phyloP scores from a whole-genome alignment of 1,284 basidiomycete genomes.

The Cutaneotrichosporon sp. region DNA sequence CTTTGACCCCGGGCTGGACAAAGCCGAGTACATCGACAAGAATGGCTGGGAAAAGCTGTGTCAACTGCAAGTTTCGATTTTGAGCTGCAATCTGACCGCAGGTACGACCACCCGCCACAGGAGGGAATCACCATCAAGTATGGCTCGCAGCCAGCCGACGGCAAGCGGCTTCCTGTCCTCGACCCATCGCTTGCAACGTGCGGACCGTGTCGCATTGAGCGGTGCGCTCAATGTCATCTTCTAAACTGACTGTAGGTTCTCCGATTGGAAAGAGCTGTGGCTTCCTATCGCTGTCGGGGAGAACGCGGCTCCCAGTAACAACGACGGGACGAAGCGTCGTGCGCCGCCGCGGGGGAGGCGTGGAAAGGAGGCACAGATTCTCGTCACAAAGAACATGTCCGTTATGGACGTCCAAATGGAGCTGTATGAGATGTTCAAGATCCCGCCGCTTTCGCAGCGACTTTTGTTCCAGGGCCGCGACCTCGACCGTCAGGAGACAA shows the following conservation, averaged over 20 bases:
- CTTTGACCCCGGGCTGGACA: conserved; percentile 38
- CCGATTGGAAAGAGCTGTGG: conserved; percentile 25
- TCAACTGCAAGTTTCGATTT: conserved; percentile 26
- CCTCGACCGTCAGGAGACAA: conserved; percentile 32
- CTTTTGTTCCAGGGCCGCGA: conserved; percentile 30
- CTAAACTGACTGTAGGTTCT: conserved; percentile 16
- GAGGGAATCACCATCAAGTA: conserved; percentile 27
- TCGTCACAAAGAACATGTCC: conserved; percentile 30
- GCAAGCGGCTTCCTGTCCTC: conserved; percentile 10
- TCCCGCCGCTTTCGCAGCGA: conserved; percentile 36
- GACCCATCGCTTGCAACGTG: conserved; percentile 20
- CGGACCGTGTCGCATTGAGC: conserved; percentile 14
- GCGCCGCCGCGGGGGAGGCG: not conserved
- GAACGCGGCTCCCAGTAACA: not conserved
- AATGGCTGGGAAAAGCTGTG: conserved; percentile 33
- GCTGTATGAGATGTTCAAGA: conserved; percentile 25
- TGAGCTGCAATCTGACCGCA: not conserved
- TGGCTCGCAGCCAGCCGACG: conserved; percentile 1
- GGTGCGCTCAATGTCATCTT: conserved; percentile 6
- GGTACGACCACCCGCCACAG: conserved; percentile 27
- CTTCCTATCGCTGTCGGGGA: conserved; percentile 24
- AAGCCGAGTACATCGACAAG: conserved; percentile 21
- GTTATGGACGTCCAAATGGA: conserved; percentile 39
- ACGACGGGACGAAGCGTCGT: conserved; percentile 3
- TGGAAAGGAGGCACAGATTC: conserved; percentile 16